A percentile compares a stretch with the other conserved stretches of the same genome.
These are phyloP conservation scores for Passiflora organensis DNA, from an alignment of 345 rosid species.

Conservation along the genomic window DNA sequence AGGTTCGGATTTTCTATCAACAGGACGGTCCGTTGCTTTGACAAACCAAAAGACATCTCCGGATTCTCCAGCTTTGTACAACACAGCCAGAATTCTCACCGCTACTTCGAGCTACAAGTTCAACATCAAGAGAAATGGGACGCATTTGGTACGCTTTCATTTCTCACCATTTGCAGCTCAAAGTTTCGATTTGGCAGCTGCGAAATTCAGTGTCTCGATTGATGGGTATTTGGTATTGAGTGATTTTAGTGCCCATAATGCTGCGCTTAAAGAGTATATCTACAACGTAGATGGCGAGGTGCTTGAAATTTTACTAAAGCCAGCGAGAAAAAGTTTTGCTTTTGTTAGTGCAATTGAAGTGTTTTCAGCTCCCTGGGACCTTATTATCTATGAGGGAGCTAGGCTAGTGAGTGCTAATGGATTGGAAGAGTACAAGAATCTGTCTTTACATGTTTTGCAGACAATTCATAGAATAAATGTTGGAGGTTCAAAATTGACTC, in stretches of 20 bases:
- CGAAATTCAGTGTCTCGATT: constrained; percentile 50
- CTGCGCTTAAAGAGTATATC: constrained; percentile 52
- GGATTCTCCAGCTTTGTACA: constrained; percentile 47
- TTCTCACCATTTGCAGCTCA: constrained; percentile 70
- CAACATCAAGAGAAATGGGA: constrained; percentile 37
- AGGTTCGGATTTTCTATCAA: constrained; percentile 32
- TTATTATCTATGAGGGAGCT: constrained; percentile 61
- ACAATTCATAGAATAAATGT: constrained; percentile 79
- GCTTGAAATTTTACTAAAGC: constrained; percentile 47
- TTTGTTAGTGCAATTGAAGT: constrained; percentile 80
- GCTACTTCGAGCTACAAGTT: constrained; percentile 40
- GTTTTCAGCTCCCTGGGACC: constrained; percentile 62
- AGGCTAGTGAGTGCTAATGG: constrained; percentile 38
- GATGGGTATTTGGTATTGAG: constrained; percentile 45
- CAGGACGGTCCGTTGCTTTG: constrained; percentile 44
- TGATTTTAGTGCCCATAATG: constrained; percentile 33
- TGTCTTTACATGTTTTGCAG: constrained; percentile 62
- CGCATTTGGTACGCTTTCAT: constrained; percentile 88
- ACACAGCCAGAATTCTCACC: constrained; percentile 62
- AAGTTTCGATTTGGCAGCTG: constrained; percentile 38
- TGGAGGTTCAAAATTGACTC: constrained; percentile 74
- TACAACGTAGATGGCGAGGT: constrained; percentile 32
- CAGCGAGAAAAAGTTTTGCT: constrained; percentile 41
- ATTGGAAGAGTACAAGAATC: constrained; percentile 43
- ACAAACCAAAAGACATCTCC: constrained; percentile 50